phyloP scores from a whole-genome alignment of 2,329 filamentous ascomycete species.

The Nannizziopsis arthrosporioides region DNA sequence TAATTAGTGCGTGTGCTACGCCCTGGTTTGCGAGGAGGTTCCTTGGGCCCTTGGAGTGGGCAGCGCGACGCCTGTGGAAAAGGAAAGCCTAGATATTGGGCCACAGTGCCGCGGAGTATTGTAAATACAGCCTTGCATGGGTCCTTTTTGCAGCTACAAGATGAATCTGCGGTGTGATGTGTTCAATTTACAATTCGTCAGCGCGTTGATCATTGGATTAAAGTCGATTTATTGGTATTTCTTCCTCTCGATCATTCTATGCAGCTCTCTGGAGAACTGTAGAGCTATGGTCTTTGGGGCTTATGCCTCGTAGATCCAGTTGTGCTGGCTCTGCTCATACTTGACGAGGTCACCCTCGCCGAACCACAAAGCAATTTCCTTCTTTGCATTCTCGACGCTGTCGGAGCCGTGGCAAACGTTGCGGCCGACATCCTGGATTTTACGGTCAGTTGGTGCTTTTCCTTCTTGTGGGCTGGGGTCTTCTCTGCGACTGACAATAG shows the following conservation, averaged over 20 bases:
- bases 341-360: constrained; percentile 68
- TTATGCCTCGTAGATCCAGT: constrained; percentile 86
- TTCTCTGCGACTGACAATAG: constrained; percentile 45
- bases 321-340: constrained; percentile 74
- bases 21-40: constrained; percentile 76
- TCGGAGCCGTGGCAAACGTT: constrained; percentile 99
- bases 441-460: constrained; percentile 13
- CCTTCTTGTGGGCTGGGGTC: too few relatives aligned
- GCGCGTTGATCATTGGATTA: neutral
- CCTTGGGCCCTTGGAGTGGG: constrained; percentile 38
- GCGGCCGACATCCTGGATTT: constrained; percentile 61
- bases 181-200: too few relatives aligned
- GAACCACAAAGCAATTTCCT: constrained; percentile 99
- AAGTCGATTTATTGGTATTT: neutral
- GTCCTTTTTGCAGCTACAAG: neutral
- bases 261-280: neutral
- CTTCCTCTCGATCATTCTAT: constrained; percentile 8
- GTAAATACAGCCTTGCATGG: neutral
- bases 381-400: constrained; percentile 96
- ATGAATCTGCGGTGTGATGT: neutral
- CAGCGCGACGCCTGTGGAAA: constrained; percentile 21
- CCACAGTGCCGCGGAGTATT: neutral
- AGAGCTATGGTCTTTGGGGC: neutral
- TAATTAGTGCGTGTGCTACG: constrained; percentile 73
- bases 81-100: constrained; percentile 27